Evolutionary conservation across 2,329 filamentous ascomycete genomes (phyloP), one percentile per base, ranked within the genome.

Genomic region (Fusarium pseudocircinatum): DNA sequence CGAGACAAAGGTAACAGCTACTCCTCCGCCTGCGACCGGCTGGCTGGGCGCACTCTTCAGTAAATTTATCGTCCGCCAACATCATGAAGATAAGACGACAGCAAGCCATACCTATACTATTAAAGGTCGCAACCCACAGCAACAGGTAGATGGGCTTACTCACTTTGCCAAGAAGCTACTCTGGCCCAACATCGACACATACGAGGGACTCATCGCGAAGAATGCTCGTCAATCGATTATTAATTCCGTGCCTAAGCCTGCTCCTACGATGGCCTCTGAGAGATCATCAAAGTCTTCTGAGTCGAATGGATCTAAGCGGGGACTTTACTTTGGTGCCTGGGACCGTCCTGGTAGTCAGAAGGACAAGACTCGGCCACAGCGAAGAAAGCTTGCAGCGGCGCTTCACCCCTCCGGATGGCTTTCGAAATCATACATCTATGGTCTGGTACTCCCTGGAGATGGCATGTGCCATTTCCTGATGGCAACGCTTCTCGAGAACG

Each of bases 341-440:
- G 82, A 83, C 47, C 78, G 82, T 22, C 79, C 81, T 4, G 78
- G 79, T 56, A 78, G 75, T 56, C 67, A 71, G 24, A 73, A 80
- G 26, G 78, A 80, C 53, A 81, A 79, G 57, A 74, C 78, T 18
- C 80, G 84, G 11, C 83, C 85, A 5, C 84, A 87, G 64, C 84
- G 87, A 40, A 84, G 85, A 52, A 89, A 86, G 71, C 83, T 91
- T 56, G 87, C 89, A 22, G 88, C 89, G 5, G 87, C 87, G 4
- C 82, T 92, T 28, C 87, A 90, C 68, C 82, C 86, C 6, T 86
- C 87, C 1, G 91, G 91, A 4, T 93, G 91, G 91, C 84, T 93
- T 24, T 92, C 90, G 10, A 90, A 90, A 78, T 91, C 89, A 30
- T 93, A 92, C 74, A 83, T 92, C 13, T 92, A 90, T 39, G 90